Evolutionary conservation across 208 protist species (phyloP).

Genomic region (Zelonia costaricensis): DNA sequence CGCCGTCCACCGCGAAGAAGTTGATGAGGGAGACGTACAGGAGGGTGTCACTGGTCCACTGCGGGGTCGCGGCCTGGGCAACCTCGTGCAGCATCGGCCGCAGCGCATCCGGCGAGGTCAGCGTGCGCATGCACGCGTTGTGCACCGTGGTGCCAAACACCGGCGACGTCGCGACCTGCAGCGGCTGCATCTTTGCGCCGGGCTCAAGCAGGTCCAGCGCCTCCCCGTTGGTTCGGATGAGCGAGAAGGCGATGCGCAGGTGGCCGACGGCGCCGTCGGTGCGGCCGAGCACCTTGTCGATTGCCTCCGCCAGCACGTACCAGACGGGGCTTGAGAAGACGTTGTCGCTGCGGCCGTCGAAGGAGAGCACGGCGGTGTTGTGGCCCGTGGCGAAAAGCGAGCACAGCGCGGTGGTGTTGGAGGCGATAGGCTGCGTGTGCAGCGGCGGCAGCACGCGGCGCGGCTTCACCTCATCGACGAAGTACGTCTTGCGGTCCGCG

Average conservation of each 20-base stretch:
- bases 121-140: conserved; percentile 3
- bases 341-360: conserved; percentile 26
- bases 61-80: neutral
- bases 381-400: conserved; percentile 29
- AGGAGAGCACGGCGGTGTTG: conserved; percentile 32
- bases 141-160: conserved; percentile 38
- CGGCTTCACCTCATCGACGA: conserved; percentile 16
- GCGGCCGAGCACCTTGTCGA: conserved; percentile 9
- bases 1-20: conserved; percentile 16
- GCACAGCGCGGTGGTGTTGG: conserved; percentile 21
- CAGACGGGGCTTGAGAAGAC: conserved; percentile 32
- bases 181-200: conserved; percentile 5
- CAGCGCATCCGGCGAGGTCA: conserved; percentile 23
- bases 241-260: conserved; percentile 29
- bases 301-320: conserved; percentile 31
- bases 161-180: conserved; percentile 34
- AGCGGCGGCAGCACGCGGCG: conserved; percentile 9
- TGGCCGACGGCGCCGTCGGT: conserved; percentile 4
- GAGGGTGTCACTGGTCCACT: conserved; percentile 17
- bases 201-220: conserved; percentile 34
- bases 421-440: conserved; percentile 17
- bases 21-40: conserved; percentile 37
- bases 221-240: conserved; percentile 16
- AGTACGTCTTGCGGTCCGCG: conserved; percentile 5
- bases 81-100: conserved; percentile 15